These are phyloP conservation scores for Erucastrum elatum DNA, from an alignment of 345 rosid species.

Conservation along the genomic window DNA sequence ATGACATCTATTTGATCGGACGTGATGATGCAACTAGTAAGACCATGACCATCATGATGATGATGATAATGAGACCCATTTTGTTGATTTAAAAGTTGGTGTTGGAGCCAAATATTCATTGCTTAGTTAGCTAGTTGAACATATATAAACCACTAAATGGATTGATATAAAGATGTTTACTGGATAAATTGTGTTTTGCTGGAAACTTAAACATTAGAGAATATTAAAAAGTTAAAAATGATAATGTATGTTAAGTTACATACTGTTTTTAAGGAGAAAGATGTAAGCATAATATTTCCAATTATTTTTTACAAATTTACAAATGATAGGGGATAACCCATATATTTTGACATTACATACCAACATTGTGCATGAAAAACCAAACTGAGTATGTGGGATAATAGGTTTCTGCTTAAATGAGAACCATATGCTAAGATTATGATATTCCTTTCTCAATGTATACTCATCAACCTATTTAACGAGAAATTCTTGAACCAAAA, in stretches of 20 bases:
- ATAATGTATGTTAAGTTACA: constrained; percentile 4
- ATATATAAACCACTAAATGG: constrained; percentile 14
- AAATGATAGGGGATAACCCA: neutral
- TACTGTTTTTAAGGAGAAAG: neutral
- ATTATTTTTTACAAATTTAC: neutral
- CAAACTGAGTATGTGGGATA: neutral
- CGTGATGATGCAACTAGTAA: constrained; percentile 28
- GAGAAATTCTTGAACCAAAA: neutral
- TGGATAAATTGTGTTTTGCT: constrained; percentile 28
- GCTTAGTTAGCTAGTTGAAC: constrained; percentile 1
- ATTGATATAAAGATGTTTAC: constrained; percentile 33
- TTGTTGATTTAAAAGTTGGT: neutral
- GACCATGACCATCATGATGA: constrained; percentile 19
- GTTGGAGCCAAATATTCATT: constrained; percentile 15
- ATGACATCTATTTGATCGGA: constrained; percentile 29
- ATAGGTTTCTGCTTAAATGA: neutral
- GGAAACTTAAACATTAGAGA: constrained; percentile 21
- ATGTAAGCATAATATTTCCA: neutral
- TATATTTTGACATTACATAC: neutral
- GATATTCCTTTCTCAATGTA: constrained; percentile 33
- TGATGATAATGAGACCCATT: constrained; percentile 8
- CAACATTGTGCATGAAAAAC: neutral
- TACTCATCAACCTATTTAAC: constrained; percentile 24
- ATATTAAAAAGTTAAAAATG: constrained; percentile 17
- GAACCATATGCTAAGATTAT: neutral